Base-by-base conservation (phyloP, 805 yeast species). In the Tetrapisispora iriomotensis region DNA sequence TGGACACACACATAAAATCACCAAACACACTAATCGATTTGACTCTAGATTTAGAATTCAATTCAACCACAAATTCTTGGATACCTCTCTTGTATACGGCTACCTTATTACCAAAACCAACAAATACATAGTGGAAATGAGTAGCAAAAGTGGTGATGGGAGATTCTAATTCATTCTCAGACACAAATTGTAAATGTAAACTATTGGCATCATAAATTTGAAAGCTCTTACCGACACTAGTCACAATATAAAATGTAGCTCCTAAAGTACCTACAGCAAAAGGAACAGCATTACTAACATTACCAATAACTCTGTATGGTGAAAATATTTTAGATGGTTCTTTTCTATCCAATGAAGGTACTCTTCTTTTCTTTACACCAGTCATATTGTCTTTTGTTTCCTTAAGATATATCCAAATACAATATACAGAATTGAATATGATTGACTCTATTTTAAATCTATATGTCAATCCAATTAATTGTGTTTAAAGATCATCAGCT, bases 181-280 rank as follows among this genome's bases (percentile, higher is more conserved):
- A 84, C 10, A 90, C 94, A 61, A 92, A 90, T 18, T 90, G 65
- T 45, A 90, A 66, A 49, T 84, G 92, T 45, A 90, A 66, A 6
- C 83, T 85, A 24, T 90, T 77, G 51, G 83, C 95, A 64, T 92
- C 98, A 54, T 83, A 92, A 22, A 92, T 85, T 60, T 90, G 97
- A 65, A 92, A 85, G 1, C 90, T 72, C 38, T 77, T 71, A 3
- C 96, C 97, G 18, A 92, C 95, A 33, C 84, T 78, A 0, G 97
- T 90, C 14, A 81, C 94, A 29, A 86, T 75, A 53, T 88, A 82
- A 52, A 82, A 88, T 1, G 94, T 77, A 13, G 84, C 72, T 38
- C 98, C 98, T 43, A 90, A 69, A 2, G 90, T 77, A 21, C 97
- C 94, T 17, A 86, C 68, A 6, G 95, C 83, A 56, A 88, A 85